These are phyloP conservation scores for Penicillium simplicissimum DNA, from an alignment of 495 filamentous ascomycete species.

Conservation along the genomic window DNA sequence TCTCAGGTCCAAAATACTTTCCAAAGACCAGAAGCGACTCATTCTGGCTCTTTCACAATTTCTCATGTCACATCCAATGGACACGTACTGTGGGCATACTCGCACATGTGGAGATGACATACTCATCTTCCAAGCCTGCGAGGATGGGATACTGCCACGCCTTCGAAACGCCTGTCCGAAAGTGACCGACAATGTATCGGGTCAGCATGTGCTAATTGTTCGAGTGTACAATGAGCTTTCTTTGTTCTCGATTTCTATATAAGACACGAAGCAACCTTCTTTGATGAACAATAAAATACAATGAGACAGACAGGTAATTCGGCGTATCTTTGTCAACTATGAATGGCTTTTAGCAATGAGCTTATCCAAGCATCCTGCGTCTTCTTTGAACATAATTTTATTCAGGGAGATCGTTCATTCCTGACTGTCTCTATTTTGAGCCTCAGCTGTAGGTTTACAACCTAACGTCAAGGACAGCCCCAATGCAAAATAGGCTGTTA, in stretches of 20 bases:
- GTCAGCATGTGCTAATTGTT: constrained; percentile 58
- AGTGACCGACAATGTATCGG: constrained; percentile 93
- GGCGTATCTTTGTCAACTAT: background rate
- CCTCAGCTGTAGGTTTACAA: background rate
- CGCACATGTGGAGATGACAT: constrained; percentile 93
- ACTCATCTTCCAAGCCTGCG: constrained; percentile 94
- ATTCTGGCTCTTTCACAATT: background rate
- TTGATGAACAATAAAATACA: background rate
- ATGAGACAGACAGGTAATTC: background rate
- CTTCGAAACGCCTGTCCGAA: constrained; percentile 93
- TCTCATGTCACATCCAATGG: constrained; percentile 58
- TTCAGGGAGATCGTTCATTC: background rate
- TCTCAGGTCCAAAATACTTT: background rate
- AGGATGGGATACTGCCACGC: constrained; percentile 82
- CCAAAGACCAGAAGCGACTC: background rate
- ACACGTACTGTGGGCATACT: constrained; percentile 92
- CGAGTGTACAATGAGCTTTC: background rate
- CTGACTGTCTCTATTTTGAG: background rate
- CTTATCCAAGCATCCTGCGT: background rate
- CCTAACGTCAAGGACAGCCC: no score
- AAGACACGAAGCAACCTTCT: background rate
- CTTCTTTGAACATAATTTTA: background rate
- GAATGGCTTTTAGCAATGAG: background rate
- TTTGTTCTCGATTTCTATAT: background rate
- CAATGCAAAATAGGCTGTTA: background rate